Conservation (phyloP, 2,329 filamentous ascomycete genomes). For the Nothomitra cinnamomea region DNA sequence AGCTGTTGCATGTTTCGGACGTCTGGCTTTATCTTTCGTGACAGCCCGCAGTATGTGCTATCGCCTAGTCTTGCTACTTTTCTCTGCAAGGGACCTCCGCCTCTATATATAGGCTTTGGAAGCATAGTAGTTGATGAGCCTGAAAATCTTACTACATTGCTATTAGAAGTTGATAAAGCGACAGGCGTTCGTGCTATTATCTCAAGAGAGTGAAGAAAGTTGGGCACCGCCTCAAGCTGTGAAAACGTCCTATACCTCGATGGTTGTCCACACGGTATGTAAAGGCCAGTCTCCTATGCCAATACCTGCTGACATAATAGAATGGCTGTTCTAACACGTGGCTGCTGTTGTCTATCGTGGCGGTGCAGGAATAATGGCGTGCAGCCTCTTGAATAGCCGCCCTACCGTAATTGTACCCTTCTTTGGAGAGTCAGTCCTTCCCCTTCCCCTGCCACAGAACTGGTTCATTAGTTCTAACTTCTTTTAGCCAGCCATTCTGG, state of each 20-base stretch:
- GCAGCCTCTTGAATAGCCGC: conserved; percentile 51
- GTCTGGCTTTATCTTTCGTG: no score
- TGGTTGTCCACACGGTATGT: no score
- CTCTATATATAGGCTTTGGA: conserved; percentile 62
- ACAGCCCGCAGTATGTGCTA: no score
- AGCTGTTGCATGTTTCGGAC: no score
- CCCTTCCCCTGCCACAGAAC: no score
- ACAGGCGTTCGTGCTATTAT: conserved; percentile 55
- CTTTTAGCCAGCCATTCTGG: conserved; percentile 68
- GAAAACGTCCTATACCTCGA: no score
- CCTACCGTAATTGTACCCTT: conserved; percentile 66
- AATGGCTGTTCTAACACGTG: conserved; percentile 58
- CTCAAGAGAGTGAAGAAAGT: conserved; percentile 58
- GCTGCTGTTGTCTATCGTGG: conserved; percentile 55
- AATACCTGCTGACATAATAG: no score
- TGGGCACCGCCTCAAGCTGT: conserved; percentile 48
- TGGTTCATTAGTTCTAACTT: no score
- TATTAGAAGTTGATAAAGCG: conserved; percentile 48
- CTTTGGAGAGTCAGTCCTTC: no score
- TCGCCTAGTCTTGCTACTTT: no score
- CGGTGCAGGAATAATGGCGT: conserved; percentile 62
- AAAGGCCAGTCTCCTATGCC: no score
- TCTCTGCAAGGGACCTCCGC: conserved; percentile 36
- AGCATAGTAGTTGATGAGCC: conserved; percentile 61
- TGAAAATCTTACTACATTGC: conserved; percentile 49